Evolutionary conservation across 2,329 filamentous ascomycete genomes (phyloP).

Genomic region (Simplicillium aogashimaense): DNA sequence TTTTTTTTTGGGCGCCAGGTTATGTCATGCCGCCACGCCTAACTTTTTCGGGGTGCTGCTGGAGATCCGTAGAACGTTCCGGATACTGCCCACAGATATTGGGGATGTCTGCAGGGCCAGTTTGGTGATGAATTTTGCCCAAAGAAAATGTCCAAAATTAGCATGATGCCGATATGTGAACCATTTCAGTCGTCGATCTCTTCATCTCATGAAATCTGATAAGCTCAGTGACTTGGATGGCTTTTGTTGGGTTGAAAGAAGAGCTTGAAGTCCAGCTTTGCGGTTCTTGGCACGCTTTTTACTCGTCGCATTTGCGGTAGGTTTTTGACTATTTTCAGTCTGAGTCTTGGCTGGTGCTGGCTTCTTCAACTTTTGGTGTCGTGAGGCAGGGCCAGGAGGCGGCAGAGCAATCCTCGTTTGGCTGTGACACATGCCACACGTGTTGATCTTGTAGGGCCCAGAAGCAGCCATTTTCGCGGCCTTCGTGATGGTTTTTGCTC

Average conservation of each 20-base stretch:
- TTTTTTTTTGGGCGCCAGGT: conserved; percentile 3
- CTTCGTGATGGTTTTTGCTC: not conserved
- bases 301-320: conserved; percentile 44
- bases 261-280: conserved; percentile 56
- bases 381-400: conserved; percentile 20
- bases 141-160: too few relatives aligned
- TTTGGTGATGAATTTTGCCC: too few relatives aligned
- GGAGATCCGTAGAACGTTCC: conserved; percentile 4
- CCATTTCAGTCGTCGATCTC: too few relatives aligned
- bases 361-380: conserved; percentile 15
- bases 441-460: conserved; percentile 27
- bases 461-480: not conserved
- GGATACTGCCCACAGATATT: not conserved
- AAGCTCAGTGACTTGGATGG: conserved; percentile 35
- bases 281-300: conserved; percentile 56
- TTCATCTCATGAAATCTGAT: conserved; percentile 39
- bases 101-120: too few relatives aligned
- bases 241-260: conserved; percentile 44
- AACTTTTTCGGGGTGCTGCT: conserved; percentile 2
- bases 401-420: conserved; percentile 31
- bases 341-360: not conserved
- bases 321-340: conserved; percentile 16
- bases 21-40: conserved; percentile 6
- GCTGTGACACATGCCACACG: conserved; percentile 34
- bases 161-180: too few relatives aligned